phyloP scores from a whole-genome alignment of 1,284 basidiomycete species.

The Boletus hoseneyae region DNA sequence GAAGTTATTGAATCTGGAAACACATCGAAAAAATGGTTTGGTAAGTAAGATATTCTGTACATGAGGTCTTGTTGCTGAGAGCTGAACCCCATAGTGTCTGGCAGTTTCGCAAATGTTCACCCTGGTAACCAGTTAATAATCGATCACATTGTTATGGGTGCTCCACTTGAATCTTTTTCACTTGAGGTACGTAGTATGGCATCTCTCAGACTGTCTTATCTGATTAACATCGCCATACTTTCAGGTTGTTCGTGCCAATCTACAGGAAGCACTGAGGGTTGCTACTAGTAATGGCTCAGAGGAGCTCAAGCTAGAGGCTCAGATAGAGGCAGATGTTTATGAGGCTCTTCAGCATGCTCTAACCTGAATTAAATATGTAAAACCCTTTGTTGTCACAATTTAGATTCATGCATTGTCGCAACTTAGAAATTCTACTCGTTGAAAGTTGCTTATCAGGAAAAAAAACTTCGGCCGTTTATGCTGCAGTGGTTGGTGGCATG shows the following conservation, averaged over 20 bases:
- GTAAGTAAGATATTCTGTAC: constrained; percentile 40
- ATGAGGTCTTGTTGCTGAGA: neutral
- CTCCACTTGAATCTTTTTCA: constrained; percentile 89
- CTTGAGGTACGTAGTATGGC: constrained; percentile 53
- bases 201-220: neutral
- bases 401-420: constrained; percentile 10
- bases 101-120: constrained; percentile 97
- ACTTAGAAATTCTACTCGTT: too few relatives aligned
- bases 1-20: constrained; percentile 86
- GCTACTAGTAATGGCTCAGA: constrained; percentile 83
- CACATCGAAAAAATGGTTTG: constrained; percentile 90
- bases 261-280: constrained; percentile 87
- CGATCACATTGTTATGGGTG: constrained; percentile 91
- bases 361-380: constrained; percentile 44
- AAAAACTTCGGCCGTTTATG: too few relatives aligned
- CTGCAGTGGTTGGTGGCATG: too few relatives aligned
- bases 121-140: constrained; percentile 96
- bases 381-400: constrained; percentile 3
- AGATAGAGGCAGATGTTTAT: constrained; percentile 95
- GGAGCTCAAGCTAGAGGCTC: constrained; percentile 91
- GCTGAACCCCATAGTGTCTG: constrained; percentile 65
- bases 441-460: too few relatives aligned
- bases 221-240: constrained; percentile 11
- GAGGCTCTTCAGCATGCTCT: constrained; percentile 91
- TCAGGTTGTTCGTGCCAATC: constrained; percentile 86